A percentile compares a stretch with the other conserved stretches of the same genome.
These are phyloP conservation scores for Fomitopsis serialis DNA, from an alignment of 768 basidiomycete species.

Conservation along the genomic window DNA sequence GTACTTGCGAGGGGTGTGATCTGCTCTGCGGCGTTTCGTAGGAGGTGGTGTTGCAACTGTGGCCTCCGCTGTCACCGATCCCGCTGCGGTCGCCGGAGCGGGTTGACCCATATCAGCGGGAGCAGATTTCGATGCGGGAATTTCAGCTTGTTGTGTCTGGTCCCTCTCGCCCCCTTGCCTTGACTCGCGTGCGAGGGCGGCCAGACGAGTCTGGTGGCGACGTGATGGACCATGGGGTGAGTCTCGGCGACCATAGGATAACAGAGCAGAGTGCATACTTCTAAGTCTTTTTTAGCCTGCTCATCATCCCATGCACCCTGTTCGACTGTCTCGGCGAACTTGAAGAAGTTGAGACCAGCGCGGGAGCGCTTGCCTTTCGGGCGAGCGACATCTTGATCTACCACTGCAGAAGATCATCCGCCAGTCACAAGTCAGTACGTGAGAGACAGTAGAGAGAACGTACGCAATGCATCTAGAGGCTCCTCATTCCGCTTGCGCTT, in stretches of 20 bases:
- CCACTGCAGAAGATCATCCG: too few relatives aligned
- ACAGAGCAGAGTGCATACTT: constrained; percentile 36
- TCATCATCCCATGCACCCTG: constrained; percentile 62
- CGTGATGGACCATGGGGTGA: too few relatives aligned
- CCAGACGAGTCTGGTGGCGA: constrained; percentile 1
- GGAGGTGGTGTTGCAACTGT: neutral
- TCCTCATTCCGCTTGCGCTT: constrained; percentile 82
- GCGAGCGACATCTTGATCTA: constrained; percentile 29
- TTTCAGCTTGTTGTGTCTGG: constrained; percentile 1
- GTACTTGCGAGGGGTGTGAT: constrained; percentile 14
- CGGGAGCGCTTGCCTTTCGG: constrained; percentile 59
- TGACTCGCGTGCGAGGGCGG: constrained; percentile 15
- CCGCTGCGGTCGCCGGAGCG: too few relatives aligned
- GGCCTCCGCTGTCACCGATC: neutral
- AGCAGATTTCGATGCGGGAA: neutral
- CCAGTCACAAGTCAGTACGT: too few relatives aligned
- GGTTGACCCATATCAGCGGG: constrained; percentile 6
- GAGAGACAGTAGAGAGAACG: constrained; percentile 10
- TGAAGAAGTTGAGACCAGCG: constrained; percentile 55
- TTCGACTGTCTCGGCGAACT: constrained; percentile 79
- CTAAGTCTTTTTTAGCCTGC: constrained; percentile 48
- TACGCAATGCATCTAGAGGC: constrained; percentile 77
- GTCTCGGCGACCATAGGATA: neutral
- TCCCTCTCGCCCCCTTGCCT: neutral
- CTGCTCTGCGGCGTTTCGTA: neutral